Conservation (phyloP, 192 early-diverging fungal genomes). For the Tieghemiomyces parasiticus region DNA sequence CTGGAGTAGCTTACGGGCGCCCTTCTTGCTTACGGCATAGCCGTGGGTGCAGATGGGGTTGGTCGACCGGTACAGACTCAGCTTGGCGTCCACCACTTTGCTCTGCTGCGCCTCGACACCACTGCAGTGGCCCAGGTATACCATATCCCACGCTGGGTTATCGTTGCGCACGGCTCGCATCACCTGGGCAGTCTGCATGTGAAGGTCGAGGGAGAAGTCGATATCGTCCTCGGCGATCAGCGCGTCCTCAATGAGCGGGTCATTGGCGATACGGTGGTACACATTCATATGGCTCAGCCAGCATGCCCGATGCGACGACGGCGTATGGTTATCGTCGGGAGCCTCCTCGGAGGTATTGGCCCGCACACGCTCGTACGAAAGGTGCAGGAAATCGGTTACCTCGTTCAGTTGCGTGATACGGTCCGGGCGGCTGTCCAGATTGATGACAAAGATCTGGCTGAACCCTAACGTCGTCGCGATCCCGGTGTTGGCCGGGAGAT, state of each 20-base stretch:
- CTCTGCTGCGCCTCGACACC: conserved; percentile 15
- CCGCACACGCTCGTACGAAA: conserved; percentile 2
- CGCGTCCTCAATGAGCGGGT: background rate
- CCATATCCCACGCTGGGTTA: conserved; percentile 25
- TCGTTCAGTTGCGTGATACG: conserved; percentile 2
- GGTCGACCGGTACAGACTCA: conserved; percentile 16
- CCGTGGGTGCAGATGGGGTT: conserved; percentile 27
- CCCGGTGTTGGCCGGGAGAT: background rate
- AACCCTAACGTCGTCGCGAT: conserved; percentile 4
- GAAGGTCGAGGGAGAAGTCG: conserved; percentile 11
- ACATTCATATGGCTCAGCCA: conserved; percentile 13
- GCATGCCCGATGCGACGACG: conserved; percentile 10
- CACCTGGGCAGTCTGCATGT: background rate
- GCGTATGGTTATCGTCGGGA: background rate
- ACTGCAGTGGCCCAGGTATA: conserved; percentile 27
- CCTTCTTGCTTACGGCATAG: conserved; percentile 22
- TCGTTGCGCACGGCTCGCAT: background rate
- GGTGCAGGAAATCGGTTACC: conserved; percentile 7
- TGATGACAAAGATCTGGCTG: conserved; percentile 15
- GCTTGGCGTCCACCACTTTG: background rate
- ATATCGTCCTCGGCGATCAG: conserved; percentile 15
- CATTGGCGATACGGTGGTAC: background rate
- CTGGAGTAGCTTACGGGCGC: conserved; percentile 19
- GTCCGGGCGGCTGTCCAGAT: conserved; percentile 11
- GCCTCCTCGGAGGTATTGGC: conserved; percentile 6